Conservation (phyloP, 23 red algal genomes). For the Gracilaria gracilis region DNA sequence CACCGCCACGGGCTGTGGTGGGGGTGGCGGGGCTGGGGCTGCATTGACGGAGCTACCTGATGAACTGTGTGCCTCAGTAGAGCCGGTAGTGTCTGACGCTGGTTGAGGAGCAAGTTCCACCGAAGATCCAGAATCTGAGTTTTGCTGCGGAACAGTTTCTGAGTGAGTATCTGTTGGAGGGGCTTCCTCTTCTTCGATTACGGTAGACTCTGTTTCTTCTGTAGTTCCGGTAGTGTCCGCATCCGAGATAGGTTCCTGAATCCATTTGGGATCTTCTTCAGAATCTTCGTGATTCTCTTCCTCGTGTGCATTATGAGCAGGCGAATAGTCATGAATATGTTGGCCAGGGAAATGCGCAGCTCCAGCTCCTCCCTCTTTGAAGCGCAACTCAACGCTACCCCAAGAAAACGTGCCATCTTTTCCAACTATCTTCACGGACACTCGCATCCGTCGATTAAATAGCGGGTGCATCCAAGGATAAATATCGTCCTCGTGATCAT, state of each 20-base stretch:
- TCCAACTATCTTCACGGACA: conserved; percentile 36
- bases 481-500: conserved; percentile 15
- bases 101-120: background rate
- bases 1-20: background rate
- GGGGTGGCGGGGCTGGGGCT: too few species aligned
- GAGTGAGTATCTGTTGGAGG: background rate
- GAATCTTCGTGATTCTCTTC: background rate
- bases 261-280: background rate
- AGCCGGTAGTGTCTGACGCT: background rate
- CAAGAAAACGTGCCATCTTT: conserved; percentile 27
- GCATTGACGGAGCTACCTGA: background rate
- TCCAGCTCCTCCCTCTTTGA: conserved; percentile 9
- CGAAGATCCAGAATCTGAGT: background rate
- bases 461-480: conserved; percentile 55
- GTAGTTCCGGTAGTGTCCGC: background rate
- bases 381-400: conserved; percentile 39
- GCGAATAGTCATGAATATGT: background rate
- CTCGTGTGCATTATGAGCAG: background rate
- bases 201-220: background rate
- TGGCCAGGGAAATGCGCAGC: background rate
- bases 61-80: conserved; percentile 2
- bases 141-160: background rate
- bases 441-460: conserved; percentile 46
- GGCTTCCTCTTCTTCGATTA: background rate
- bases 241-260: conserved; percentile 26